Evolutionary conservation across 257 asterid species (phyloP), one percentile per base, ranked within the genome.

Genomic region (Leptodermis oblonga): DNA sequence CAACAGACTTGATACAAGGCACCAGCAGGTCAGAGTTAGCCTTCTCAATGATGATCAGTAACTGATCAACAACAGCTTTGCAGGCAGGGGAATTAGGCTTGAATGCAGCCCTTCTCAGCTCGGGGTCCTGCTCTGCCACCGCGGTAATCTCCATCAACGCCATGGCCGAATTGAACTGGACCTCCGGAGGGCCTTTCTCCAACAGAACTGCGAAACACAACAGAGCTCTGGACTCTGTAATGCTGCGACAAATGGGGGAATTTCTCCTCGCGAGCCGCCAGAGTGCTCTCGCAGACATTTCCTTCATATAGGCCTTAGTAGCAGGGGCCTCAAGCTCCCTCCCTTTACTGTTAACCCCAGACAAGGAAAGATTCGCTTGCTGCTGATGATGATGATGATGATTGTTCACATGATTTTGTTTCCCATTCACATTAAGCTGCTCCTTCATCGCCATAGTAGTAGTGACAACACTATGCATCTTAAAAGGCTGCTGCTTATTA

Each of bases 231-330:
- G 97, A 92, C 46, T 92, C 97, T 0, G 97, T 92, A 25, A 92
- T 92, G 82, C 87, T 92, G 17, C 82, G 82, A 68, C 96, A 92
- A 51, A 90, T 92, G 17, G 87, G 73, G 1, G 96, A 75, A 71
- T 92, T 89, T 6, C 74, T 84, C 65, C 70, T 88, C 42, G 95
- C 88, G 0, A 92, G 96, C 33, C 83, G 76, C 90, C 95, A 83
- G 17, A 92, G 88, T 58, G 98, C 98, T 70, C 86, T 78, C 0
- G 98, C 97, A 2, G 95, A 80, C 98, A 92, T 90, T 14, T 87
- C 88, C 78, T 92, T 90, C 68, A 88, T 86, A 15, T 88, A 65
- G 11, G 89, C 83, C 77, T 87, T 92, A 2, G 90, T 86, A 8
- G 62, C 77, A 5, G 98, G 92, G 17, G 85, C 95, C 87, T 88